phyloP scores from a whole-genome alignment of 805 yeast species.

The Cyberlindnera mrakii region DNA sequence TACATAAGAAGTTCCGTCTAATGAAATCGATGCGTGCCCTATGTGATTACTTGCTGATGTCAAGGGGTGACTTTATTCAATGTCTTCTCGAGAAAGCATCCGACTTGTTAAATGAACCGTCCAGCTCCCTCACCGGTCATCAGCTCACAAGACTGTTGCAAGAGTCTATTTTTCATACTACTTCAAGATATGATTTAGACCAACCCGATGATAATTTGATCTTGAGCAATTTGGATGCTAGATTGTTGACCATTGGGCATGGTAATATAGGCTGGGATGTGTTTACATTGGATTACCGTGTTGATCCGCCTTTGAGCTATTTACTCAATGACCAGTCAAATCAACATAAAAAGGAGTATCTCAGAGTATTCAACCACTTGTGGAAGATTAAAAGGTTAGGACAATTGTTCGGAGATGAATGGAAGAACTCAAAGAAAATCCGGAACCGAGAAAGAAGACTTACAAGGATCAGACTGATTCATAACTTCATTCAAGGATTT shows the following conservation, averaged over 20 bases:
- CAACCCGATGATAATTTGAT: conserved; percentile 32
- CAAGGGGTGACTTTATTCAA: conserved; percentile 79
- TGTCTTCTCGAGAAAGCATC: conserved; percentile 51
- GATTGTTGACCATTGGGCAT: conserved; percentile 68
- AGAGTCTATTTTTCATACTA: conserved; percentile 54
- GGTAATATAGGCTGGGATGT: conserved; percentile 87
- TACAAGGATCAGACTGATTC: conserved; percentile 22
- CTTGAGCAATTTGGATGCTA: conserved; percentile 65
- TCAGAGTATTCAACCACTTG: conserved; percentile 76
- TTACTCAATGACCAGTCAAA: conserved; percentile 46
- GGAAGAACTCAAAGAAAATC: conserved; percentile 35
- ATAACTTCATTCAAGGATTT: conserved; percentile 28
- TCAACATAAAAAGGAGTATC: conserved; percentile 50
- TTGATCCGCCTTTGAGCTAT: conserved; percentile 45
- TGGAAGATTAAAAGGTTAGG: conserved; percentile 71
- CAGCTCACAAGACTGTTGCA: conserved; percentile 59
- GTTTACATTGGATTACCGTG: conserved; percentile 75
- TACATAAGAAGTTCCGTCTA: conserved; percentile 45
- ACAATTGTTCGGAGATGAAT: conserved; percentile 41
- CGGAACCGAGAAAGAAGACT: conserved; percentile 1
- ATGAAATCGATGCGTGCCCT: conserved; percentile 52
- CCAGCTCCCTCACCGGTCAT: conserved; percentile 57
- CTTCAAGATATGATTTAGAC: conserved; percentile 35
- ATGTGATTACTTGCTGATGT: conserved; percentile 62
- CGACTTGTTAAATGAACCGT: conserved; percentile 50